Conservation (phyloP, 2,329 filamentous ascomycete genomes). For the Phaeomoniella chlamydospora region DNA sequence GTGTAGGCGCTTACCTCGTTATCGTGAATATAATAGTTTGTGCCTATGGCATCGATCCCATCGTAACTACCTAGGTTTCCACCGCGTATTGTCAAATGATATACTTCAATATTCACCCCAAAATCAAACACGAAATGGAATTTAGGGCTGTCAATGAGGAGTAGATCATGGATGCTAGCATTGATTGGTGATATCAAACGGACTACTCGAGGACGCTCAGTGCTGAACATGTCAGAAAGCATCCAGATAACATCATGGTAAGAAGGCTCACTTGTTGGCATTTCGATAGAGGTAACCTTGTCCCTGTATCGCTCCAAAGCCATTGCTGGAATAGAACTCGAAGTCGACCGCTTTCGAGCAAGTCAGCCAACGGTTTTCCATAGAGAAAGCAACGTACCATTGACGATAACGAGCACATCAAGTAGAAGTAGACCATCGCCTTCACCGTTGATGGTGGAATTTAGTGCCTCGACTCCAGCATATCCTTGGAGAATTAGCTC, state of each 20-base stretch:
- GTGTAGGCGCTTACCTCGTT: constrained; percentile 18
- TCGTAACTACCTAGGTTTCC: constrained; percentile 21
- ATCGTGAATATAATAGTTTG: constrained; percentile 21
- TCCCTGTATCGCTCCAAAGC: constrained; percentile 18
- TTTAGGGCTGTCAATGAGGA: constrained; percentile 19
- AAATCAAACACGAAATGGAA: constrained; percentile 23
- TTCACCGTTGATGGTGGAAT: constrained; percentile 18
- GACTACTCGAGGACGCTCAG: constrained; percentile 10
- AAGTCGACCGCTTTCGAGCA: constrained; percentile 16
- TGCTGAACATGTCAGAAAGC: constrained; percentile 6
- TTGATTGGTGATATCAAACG: constrained; percentile 13
- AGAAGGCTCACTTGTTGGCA: constrained; percentile 13
- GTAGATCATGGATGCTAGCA: constrained; percentile 15
- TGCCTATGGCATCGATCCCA: constrained; percentile 20
- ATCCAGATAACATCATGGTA: too few species aligned
- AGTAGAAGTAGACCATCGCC: constrained; percentile 16
- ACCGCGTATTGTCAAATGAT: constrained; percentile 22
- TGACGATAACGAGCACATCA: constrained; percentile 17
- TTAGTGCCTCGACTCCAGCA: constrained; percentile 14
- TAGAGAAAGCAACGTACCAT: constrained; percentile 12
- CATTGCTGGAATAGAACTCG: constrained; percentile 20
- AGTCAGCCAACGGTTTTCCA: too few species aligned
- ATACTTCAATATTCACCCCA: constrained; percentile 20
- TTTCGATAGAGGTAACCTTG: constrained; percentile 19
- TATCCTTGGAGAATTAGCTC: constrained; percentile 15